These are phyloP conservation scores for Dunaliella primolecta DNA, from an alignment of 139 green algal genomes.

Conservation along the genomic window DNA sequence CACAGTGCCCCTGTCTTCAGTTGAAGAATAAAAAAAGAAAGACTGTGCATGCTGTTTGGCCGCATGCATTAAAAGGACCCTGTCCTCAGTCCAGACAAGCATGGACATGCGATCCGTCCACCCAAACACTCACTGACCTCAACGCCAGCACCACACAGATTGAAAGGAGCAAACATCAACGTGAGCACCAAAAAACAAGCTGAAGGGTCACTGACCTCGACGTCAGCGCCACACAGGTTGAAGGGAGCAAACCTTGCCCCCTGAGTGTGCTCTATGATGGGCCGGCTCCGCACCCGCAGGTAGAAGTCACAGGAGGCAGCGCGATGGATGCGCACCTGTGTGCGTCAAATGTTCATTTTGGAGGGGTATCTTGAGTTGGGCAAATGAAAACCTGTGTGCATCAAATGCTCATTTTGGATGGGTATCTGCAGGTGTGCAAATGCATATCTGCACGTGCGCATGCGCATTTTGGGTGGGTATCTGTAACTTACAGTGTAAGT, in stretches of 20 bases:
- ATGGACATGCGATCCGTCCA: no score
- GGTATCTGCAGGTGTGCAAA: no score
- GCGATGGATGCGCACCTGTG: conserved; percentile 66
- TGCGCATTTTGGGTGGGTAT: neutral
- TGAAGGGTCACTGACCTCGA: neutral
- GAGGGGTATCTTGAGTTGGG: neutral
- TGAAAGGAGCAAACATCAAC: conserved; percentile 56
- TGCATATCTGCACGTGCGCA: no score
- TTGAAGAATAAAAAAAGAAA: no score
- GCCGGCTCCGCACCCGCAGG: conserved; percentile 55
- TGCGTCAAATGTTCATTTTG: neutral
- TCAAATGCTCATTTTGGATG: no score
- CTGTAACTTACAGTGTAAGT: no score
- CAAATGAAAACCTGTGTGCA: neutral
- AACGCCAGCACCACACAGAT: neutral
- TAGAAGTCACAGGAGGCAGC: conserved; percentile 57
- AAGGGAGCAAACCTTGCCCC: conserved; percentile 65
- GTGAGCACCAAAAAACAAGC: neutral
- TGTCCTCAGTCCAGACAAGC: no score
- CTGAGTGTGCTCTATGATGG: conserved; percentile 78
- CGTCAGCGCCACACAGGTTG: neutral
- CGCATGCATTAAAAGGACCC: no score
- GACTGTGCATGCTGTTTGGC: no score
- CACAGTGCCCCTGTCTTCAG: no score
- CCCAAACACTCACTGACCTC: conserved; percentile 5